Conservation (phyloP, 805 yeast genomes). For the Candida ascalaphidarum region DNA sequence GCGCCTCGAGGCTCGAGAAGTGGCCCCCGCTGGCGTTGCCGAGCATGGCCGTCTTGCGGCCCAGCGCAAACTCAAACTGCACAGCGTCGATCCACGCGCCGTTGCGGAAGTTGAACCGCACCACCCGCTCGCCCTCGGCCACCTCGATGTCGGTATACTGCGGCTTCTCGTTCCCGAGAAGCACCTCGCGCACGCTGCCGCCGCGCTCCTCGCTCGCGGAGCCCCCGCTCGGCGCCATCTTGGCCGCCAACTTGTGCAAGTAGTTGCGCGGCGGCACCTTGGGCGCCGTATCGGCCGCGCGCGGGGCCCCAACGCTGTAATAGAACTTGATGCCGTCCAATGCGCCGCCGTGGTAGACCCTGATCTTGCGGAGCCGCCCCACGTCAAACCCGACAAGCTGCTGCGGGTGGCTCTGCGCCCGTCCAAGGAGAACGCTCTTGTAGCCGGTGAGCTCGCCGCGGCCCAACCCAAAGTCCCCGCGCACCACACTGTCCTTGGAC, state of each 20-base stretch:
- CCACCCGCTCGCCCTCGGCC: conserved; percentile 49
- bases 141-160: conserved; percentile 50
- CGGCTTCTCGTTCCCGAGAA: conserved; percentile 45
- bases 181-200: conserved; percentile 3
- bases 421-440: conserved; percentile 29
- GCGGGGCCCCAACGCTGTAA: conserved; percentile 2
- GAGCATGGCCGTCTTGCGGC: conserved; percentile 44
- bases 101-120: conserved; percentile 53
- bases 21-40: conserved; percentile 67
- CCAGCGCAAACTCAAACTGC: conserved; percentile 56
- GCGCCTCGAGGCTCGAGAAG: conserved; percentile 50
- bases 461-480: conserved; percentile 34
- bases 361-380: conserved; percentile 37
- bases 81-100: conserved; percentile 91
- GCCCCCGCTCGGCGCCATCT: conserved; percentile 1
- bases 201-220: too few species aligned
- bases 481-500: conserved; percentile 12
- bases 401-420: conserved; percentile 8
- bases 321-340: conserved; percentile 72
- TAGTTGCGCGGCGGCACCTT: conserved; percentile 42
- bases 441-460: conserved; percentile 29
- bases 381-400: conserved; percentile 26
- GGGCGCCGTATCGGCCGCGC: conserved; percentile 16
- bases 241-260: conserved; percentile 2
- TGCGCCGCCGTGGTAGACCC: conserved; percentile 68